Evolutionary conservation across 164 flowering plant genomes (phyloP).

Genomic region (Liriodendron chinense): DNA sequence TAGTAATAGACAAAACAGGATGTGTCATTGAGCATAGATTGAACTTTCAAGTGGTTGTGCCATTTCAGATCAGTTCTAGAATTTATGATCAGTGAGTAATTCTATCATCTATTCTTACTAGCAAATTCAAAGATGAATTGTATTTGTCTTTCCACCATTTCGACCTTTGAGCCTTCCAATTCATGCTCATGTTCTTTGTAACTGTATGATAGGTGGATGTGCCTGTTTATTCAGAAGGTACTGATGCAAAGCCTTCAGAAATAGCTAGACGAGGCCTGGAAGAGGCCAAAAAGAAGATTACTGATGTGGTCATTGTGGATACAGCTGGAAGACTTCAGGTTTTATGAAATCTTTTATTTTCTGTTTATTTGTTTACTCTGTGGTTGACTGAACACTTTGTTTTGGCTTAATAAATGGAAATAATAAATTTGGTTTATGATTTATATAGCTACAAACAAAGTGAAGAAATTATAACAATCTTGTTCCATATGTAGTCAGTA

Average conservation of each 20-base stretch:
- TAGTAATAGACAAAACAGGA: no score
- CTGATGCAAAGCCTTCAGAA: slow-evolving; percentile 80
- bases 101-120: no score
- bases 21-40: no score
- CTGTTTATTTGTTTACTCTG: not conserved
- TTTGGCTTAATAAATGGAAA: not conserved
- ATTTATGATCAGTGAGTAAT: no score
- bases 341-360: slow-evolving; percentile 6
- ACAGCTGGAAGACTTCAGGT: slow-evolving; percentile 99
- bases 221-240: slow-evolving; percentile 91
- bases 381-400: not conserved
- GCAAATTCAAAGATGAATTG: no score
- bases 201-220: slow-evolving; percentile 74
- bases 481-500: not conserved
- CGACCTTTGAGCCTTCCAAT: not conserved
- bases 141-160: not conserved
- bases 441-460: not conserved
- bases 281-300: slow-evolving; percentile 77
- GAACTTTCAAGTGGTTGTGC: no score
- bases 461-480: not conserved
- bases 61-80: no score
- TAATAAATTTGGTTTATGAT: not conserved
- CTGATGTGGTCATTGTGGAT: slow-evolving; percentile 92
- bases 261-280: slow-evolving; percentile 82
- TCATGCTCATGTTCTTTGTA: not conserved